These are phyloP conservation scores for Fusarium odoratissimum DNA, from an alignment of 2,329 filamentous ascomycete species.

Conservation along the genomic window DNA sequence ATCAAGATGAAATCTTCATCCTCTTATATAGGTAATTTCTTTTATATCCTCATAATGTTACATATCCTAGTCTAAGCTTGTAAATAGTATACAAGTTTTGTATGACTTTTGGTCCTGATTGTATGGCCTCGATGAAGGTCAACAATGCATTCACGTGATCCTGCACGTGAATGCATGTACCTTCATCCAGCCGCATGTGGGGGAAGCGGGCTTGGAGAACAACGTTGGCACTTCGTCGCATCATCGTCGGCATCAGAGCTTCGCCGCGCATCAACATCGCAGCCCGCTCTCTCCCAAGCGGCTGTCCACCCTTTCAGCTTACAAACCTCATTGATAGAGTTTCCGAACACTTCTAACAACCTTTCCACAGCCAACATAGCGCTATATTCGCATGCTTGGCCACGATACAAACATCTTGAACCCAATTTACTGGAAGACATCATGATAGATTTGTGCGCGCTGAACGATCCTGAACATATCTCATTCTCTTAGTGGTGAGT, in stretches of 20 bases:
- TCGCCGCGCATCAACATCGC: slow-evolving; percentile 39
- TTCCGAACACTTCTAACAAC: slow-evolving; percentile 3
- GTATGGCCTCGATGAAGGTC: not conserved
- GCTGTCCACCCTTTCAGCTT: slow-evolving; percentile 25
- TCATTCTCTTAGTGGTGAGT: slow-evolving; percentile 57
- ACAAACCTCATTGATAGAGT: slow-evolving; percentile 20
- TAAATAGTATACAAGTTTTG: not conserved
- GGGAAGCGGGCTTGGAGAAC: slow-evolving; percentile 42
- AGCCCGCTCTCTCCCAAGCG: slow-evolving; percentile 24
- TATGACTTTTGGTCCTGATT: not conserved
- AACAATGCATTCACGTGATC: not conserved
- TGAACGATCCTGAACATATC: slow-evolving; percentile 47
- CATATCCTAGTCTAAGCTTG: not conserved
- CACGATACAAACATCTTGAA: slow-evolving; percentile 41
- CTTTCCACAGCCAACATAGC: slow-evolving; percentile 26
- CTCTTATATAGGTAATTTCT: too few relatives aligned
- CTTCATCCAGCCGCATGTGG: slow-evolving; percentile 34
- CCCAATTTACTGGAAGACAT: slow-evolving; percentile 49
- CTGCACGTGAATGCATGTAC: slow-evolving; percentile 20
- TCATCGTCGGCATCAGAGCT: slow-evolving; percentile 45
- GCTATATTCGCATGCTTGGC: slow-evolving; percentile 39
- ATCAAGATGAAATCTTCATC: not conserved
- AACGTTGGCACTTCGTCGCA: slow-evolving; percentile 46
- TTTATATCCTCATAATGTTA: not conserved
- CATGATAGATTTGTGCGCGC: slow-evolving; percentile 56